Conservation (phyloP, 1,284 basidiomycete genomes). For the Pseudozyma tsukubaensis region DNA sequence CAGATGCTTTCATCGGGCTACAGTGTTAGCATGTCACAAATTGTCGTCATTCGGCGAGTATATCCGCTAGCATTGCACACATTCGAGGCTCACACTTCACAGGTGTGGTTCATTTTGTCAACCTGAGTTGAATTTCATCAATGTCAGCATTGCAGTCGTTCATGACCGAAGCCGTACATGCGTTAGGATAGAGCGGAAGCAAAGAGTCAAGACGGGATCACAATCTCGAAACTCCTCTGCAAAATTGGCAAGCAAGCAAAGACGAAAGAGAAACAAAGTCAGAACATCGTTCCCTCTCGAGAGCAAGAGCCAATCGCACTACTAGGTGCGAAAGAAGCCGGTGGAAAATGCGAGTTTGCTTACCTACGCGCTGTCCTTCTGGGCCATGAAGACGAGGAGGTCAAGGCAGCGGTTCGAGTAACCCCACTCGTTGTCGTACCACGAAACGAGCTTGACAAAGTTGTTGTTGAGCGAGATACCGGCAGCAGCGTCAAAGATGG, state of each 20-base stretch:
- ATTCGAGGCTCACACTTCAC: no score
- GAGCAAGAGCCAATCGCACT: background rate
- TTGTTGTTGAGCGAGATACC: constrained; percentile 92
- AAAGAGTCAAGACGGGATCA: background rate
- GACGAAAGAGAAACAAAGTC: background rate
- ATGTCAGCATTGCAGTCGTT: background rate
- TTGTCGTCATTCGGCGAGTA: no score
- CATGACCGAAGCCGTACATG: background rate
- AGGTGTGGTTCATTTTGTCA: no score
- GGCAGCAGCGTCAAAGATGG: constrained; percentile 81
- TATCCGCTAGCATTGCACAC: no score
- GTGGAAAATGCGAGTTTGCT: constrained; percentile 16
- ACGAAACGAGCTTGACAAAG: constrained; percentile 95
- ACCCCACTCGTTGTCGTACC: constrained; percentile 88
- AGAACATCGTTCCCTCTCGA: background rate
- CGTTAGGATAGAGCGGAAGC: background rate
- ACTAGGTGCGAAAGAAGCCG: background rate
- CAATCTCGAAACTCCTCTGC: constrained; percentile 20
- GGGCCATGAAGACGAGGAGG: constrained; percentile 84
- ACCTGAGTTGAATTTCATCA: background rate
- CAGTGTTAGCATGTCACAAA: no score
- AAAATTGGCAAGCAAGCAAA: background rate
- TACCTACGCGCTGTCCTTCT: constrained; percentile 70
- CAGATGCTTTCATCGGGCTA: no score
- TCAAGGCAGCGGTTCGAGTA: constrained; percentile 96